Evolutionary conservation across 805 yeast species (phyloP), one percentile per base, ranked within the genome.

Genomic region (Sugiyamaella floridensis): DNA sequence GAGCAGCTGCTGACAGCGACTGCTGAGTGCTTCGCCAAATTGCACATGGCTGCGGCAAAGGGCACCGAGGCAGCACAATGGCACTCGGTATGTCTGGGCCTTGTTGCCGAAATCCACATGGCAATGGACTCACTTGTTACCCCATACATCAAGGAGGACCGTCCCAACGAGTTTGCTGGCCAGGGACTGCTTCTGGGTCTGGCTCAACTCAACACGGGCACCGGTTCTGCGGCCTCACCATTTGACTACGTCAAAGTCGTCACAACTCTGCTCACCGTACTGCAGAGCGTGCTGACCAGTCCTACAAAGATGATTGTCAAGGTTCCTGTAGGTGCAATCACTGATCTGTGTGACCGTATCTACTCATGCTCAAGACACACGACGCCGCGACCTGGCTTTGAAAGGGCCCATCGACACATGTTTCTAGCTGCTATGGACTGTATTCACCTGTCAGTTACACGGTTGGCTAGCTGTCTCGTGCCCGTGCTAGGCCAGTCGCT

Each of bases 271-370:
- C 48, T 58, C 32, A 18, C 19, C 4, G 53, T 83, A 51, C 49
- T 85, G 56, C 57, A 64, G 53, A 67, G 77, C 1, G 78, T 76
- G 53, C 63, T 81, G 34, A 67, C 75, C 2, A 70, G 79, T 7
- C 76, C 80, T 22, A 81, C 89, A 1, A 79, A 77, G 42, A 75
- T 72, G 59, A 71, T 81, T 11, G 75, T 82, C 8, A 72, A 75
- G 55, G 74, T 86, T 7, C 93, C 95, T 2, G 57, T 87, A 12
- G 90, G 92, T 0, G 60, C 69, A 45, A 63, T 85, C 2, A 62
- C 84, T 4, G 63, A 72, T 8, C 55, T 83, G 47, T 70, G 75
- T 19, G 89, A 85, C 60, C 68, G 82, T 11, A 61, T 83, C 14
- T 67, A 79, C 53, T 74, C 82, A 15, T 66, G 87, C 53, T 80